Evolutionary conservation across 306 rosid species (phyloP), one percentile per base, ranked within the genome.

Genomic region (Castanea sativa): DNA sequence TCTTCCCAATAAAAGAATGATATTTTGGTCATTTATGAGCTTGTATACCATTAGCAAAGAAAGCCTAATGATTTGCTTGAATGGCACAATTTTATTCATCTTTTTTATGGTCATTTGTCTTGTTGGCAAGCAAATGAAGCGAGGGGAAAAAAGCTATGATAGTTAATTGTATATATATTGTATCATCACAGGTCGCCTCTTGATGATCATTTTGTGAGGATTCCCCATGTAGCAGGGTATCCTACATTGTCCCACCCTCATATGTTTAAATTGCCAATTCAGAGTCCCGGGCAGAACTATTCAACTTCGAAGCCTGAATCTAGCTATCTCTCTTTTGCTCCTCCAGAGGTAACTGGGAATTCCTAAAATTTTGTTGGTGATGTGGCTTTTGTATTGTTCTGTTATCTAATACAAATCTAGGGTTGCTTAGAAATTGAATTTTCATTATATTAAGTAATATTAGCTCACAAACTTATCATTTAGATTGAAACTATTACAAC

Each of bases 311-410:
- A 38, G 73, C 87, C 93, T 76, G 89, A 83, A 82, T 56, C 53
- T 79, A 87, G 80, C 92, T 95, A 90, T 82, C 91, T 92, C 33
- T 95, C 99, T 73, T 95, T 95, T 75, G 88, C 98, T 51, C 99
- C 99, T 83, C 97, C 96, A 14, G 99, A 95, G 99, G 99, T 95
- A 86, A 86, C 70, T 19, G 19, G 70, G 75, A 82, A 43, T 43
- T 58, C 72, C 27, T 68, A 67, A 61, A 69, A 23, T 69, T 73
- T 78, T 85, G 27, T 58, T 51, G 19, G 61, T 73, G 52, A 75
- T 73, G 80, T 35, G 29, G 70, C 77, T 79, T 76, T 52, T 60
- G 43, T 64, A 5, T 20, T 64, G 43, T 25, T 27, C 12, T 61
- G 12, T 30, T 49, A 12, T 49, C 5, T 49, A 49, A 49, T 49